These are phyloP conservation scores for Tremellales sp. DNA, from an alignment of 1,284 basidiomycete genomes.

Conservation along the genomic window DNA sequence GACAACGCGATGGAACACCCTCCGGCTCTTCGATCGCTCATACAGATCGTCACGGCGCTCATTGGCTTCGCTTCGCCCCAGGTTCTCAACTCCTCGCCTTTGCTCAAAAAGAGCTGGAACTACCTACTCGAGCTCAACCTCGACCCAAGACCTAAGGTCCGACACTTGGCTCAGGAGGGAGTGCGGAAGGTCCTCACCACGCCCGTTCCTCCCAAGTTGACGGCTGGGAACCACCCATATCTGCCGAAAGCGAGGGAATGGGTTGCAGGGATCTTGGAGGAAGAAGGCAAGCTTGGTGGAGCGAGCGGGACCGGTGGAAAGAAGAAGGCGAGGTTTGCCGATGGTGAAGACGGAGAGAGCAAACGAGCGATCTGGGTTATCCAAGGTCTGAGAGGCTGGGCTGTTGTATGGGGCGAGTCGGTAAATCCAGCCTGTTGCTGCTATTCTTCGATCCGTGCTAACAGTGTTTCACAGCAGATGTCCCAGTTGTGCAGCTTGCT, in stretches of 20 bases:
- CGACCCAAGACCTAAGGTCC: constrained; percentile 89
- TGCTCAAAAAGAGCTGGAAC: constrained; percentile 62
- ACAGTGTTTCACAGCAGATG: constrained; percentile 56
- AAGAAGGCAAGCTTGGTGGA: constrained; percentile 59
- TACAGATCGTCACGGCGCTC: constrained; percentile 61
- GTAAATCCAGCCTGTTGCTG: constrained; percentile 40
- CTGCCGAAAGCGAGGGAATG: constrained; percentile 70
- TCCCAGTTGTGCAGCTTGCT: constrained; percentile 65
- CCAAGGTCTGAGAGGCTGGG: constrained; percentile 60
- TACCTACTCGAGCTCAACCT: constrained; percentile 77
- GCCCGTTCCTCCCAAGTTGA: constrained; percentile 68
- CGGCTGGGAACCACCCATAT: constrained; percentile 69
- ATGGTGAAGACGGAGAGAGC: constrained; percentile 55
- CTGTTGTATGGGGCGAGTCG: constrained; percentile 62
- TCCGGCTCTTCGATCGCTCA: constrained; percentile 46
- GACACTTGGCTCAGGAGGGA: constrained; percentile 82
- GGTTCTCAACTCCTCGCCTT: constrained; percentile 64
- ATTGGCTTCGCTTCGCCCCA: constrained; percentile 67
- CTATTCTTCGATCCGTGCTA: not conserved
- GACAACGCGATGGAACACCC: constrained; percentile 45
- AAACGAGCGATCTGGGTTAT: constrained; percentile 76
- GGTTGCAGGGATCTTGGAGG: constrained; percentile 63
- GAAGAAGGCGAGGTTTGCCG: constrained; percentile 58
- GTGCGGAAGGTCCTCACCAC: constrained; percentile 68
- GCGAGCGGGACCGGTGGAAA: constrained; percentile 55